Base-by-base conservation (phyloP, 2,329 filamentous ascomycete species). In the Calonectria naviculata region DNA sequence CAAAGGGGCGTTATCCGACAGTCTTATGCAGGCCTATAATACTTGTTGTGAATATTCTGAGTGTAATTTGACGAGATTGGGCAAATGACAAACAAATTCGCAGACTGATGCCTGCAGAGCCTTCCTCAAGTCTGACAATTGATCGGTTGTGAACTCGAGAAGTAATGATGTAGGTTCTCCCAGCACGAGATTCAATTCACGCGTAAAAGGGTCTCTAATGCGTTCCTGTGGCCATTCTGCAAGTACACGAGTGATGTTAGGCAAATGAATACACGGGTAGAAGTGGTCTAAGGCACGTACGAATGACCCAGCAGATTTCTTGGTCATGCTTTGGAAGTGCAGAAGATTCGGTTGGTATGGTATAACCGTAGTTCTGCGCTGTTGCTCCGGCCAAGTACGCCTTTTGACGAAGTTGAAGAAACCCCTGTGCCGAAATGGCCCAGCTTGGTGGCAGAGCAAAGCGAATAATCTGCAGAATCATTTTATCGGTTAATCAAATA, bases 241-340 rank as follows among this genome's bases (percentile, higher is more conserved):
- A 34, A 28, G 60, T 21, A 5, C 21, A 19, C 10, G 38, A 19
- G 17, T 36, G 26, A 29, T 17, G 34, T 47, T 15, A 56, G 44
- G 12, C 28, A 10, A 24, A 24, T 17, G n/a, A 38, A n/a, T 1
- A 21, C 7, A 9, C 2, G 28, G 17, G 9, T 1, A 4, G 3
- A n/a, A 3, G 21, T 6, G 19, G 28, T 28, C 31, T 28, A 2
- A 28, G 24, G 1, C 7, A 41, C 73, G 17, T 68, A 76, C 75
- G 71, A 19, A 76, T 71, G 9, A 72, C 47, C 75, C 75, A 76
- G 15, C 65, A 75, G 19, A 74, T 44, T n/a, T 76, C 74, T 19
- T 74, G 66, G 26, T 52, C 68, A 24, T 73, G 67, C 52, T 67
- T 75, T 4, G 71, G 71, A 10, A 76, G 56, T 15, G 63, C 24